Evolutionary conservation across 441 rosid species (phyloP).

Genomic region (Dalechampia spathulata): DNA sequence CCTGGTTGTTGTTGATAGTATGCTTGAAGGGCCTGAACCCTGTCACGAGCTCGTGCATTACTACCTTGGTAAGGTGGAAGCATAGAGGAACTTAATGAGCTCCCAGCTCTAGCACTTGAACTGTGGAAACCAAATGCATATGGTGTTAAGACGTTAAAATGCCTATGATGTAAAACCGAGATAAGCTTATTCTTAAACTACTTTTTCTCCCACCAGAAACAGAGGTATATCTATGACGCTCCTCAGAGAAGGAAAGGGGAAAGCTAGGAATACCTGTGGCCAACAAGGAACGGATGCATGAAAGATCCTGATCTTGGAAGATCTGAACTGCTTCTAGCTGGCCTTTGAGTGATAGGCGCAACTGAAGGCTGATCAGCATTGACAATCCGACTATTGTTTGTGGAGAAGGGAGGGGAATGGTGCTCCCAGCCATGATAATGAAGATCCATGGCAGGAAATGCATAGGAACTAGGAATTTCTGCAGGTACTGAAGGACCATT

Average conservation of each 20-base stretch:
- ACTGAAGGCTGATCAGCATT: slow-evolving; percentile 54
- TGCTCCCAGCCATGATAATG: slow-evolving; percentile 88
- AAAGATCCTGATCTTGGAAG: slow-evolving; percentile 70
- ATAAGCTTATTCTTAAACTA: neutral
- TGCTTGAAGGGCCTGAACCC: slow-evolving; percentile 90
- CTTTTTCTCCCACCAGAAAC: neutral
- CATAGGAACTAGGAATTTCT: slow-evolving; percentile 64
- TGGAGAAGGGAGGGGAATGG: slow-evolving; percentile 59
- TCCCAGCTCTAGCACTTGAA: slow-evolving; percentile 60
- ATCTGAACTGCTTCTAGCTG: slow-evolving; percentile 54
- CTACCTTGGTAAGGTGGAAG: slow-evolving; percentile 86
- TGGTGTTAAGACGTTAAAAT: too few relatives aligned
- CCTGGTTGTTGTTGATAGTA: slow-evolving; percentile 82
- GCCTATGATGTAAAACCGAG: neutral
- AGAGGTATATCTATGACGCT: neutral
- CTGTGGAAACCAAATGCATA: slow-evolving; percentile 26
- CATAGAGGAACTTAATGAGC: slow-evolving; percentile 60
- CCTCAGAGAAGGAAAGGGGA: neutral
- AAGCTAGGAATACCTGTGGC: slow-evolving; percentile 53
- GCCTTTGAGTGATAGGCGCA: slow-evolving; percentile 52
- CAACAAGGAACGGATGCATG: slow-evolving; percentile 66
- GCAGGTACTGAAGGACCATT: slow-evolving; percentile 60
- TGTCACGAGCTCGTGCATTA: slow-evolving; percentile 65
- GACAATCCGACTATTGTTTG: slow-evolving; percentile 45
- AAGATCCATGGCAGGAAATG: slow-evolving; percentile 69